Percentiles rank a stretch among this genome's conserved stretches.
phyloP scores from a whole-genome alignment of 2,329 filamentous ascomycete genomes.

The Anisogramma anomala region DNA sequence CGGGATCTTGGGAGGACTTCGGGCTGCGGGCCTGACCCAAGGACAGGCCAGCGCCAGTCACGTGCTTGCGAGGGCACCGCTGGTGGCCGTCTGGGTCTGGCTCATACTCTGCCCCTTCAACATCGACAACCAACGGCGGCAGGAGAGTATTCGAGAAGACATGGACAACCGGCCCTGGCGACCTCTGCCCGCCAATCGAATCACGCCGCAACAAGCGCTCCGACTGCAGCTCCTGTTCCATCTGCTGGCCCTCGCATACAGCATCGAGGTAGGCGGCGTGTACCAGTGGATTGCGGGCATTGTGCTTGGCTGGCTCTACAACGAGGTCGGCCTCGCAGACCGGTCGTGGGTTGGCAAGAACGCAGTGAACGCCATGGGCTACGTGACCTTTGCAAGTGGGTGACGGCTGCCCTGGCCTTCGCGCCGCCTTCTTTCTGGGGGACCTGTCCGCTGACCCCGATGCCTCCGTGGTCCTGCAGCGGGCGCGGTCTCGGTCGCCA shows the following conservation, averaged over 20 bases:
- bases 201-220: constrained; percentile 15
- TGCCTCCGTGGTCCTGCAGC: too few species aligned
- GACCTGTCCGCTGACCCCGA: too few species aligned
- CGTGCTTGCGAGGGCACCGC: too few species aligned
- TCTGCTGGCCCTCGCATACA: neutral
- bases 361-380: constrained; percentile 22
- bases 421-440: too few species aligned
- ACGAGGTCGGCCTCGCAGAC: constrained; percentile 22
- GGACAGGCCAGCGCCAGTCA: too few species aligned
- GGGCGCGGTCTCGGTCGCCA: too few species aligned
- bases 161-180: constrained; percentile 24
- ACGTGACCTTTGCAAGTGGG: too few species aligned
- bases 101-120: constrained; percentile 20
- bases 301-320: constrained; percentile 21
- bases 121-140: constrained; percentile 21
- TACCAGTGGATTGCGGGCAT: constrained; percentile 15
- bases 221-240: constrained; percentile 16
- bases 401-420: too few species aligned
- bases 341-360: constrained; percentile 20
- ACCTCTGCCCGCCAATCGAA: constrained; percentile 18
- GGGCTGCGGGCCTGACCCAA: too few species aligned
- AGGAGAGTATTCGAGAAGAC: constrained; percentile 20
- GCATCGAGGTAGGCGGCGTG: constrained; percentile 15
- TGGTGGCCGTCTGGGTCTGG: constrained; percentile 19
- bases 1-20: constrained; percentile 9